Base-by-base conservation (phyloP, 176 grass and related monocot species). In the Areca catechu region DNA sequence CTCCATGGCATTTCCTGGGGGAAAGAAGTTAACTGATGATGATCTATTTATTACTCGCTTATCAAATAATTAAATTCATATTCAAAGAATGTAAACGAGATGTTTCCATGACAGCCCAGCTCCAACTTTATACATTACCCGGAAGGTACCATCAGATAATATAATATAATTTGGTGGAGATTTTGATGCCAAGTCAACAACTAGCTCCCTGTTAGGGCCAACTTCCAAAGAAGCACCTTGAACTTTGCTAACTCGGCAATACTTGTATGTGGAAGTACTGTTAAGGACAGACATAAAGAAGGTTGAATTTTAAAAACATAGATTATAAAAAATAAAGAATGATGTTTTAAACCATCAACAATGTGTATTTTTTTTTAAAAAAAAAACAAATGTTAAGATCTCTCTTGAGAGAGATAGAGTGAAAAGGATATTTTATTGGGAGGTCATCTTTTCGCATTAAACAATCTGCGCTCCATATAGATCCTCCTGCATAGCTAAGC, bases 341-440 rank as follows among this genome's bases (percentile, higher is more conserved):
- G 9, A 76, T 56, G 15, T 22, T 65, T 65, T 58, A 23, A 63
- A 51, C n/a, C 17, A 65, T 63, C 18, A 47, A 21, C 18, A 66
- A 64, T 49, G 15, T 7, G 73, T 72, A 77, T 47, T 50, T 14
- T 25, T 47, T 50, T 14, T 23, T 7, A 43, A 19, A 24, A 57
- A 58, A 15, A 10, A 58, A 16, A 5, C 16, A 59, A 27, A 59
- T 3, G 1, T 4, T 27, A 60, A 18, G 7, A 24, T 60, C 15
- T 30, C 25, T 17, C 16, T 14, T 3, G 17, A 9, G 17, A 16
- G 56, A 25, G 56, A 25, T 5, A 37, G 20, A 17, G 9, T 43
- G 27, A 73, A 76, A 56, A 98, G 93, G 93, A 98, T 98, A 98
- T 98, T 85, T 88, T 51, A 98, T 19, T 34, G 93, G 93, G 51